Conservation (phyloP, 1,284 basidiomycete species). For the Tremellales sp. region DNA sequence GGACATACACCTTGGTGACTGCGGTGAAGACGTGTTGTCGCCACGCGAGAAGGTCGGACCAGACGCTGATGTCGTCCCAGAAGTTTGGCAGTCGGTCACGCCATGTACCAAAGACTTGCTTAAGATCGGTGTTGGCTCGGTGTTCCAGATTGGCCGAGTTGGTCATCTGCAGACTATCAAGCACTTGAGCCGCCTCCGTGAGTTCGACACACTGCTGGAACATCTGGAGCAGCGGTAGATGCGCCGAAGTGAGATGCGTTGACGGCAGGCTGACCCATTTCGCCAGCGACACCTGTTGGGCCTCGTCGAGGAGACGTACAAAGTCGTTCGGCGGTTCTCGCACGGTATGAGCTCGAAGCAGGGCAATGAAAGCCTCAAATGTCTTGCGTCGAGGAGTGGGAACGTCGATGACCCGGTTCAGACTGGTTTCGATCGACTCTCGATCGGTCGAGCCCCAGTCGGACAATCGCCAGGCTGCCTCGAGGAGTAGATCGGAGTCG, state of each 20-base stretch:
- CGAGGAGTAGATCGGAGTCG: slow-evolving; percentile 87
- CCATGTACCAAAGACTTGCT: slow-evolving; percentile 95
- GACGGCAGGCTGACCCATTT: slow-evolving; percentile 92
- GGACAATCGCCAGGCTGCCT: slow-evolving; percentile 91
- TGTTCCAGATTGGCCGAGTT: slow-evolving; percentile 87
- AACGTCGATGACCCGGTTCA: slow-evolving; percentile 75
- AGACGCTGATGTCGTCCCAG: slow-evolving; percentile 97
- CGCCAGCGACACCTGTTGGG: slow-evolving; percentile 90
- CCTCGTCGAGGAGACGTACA: slow-evolving; percentile 84
- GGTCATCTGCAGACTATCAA: slow-evolving; percentile 82
- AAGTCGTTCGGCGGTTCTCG: slow-evolving; percentile 60
- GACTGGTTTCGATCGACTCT: slow-evolving; percentile 78
- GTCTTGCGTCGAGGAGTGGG: slow-evolving; percentile 89
- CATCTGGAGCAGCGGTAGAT: slow-evolving; percentile 90
- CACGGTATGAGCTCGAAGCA: slow-evolving; percentile 57
- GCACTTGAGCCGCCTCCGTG: slow-evolving; percentile 93
- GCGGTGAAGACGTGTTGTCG: slow-evolving; percentile 83
- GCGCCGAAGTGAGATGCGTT: slow-evolving; percentile 75
- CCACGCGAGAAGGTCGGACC: slow-evolving; percentile 98
- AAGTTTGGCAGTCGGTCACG: slow-evolving; percentile 92
- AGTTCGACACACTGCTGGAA: slow-evolving; percentile 99
- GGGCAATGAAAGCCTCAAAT: slow-evolving; percentile 90
- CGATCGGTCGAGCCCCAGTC: slow-evolving; percentile 73
- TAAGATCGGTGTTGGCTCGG: slow-evolving; percentile 83
- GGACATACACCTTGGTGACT: slow-evolving; percentile 97